Evolutionary conservation across 495 filamentous ascomycete genomes (phyloP).

Genomic region (Cenococcum geophilum): DNA sequence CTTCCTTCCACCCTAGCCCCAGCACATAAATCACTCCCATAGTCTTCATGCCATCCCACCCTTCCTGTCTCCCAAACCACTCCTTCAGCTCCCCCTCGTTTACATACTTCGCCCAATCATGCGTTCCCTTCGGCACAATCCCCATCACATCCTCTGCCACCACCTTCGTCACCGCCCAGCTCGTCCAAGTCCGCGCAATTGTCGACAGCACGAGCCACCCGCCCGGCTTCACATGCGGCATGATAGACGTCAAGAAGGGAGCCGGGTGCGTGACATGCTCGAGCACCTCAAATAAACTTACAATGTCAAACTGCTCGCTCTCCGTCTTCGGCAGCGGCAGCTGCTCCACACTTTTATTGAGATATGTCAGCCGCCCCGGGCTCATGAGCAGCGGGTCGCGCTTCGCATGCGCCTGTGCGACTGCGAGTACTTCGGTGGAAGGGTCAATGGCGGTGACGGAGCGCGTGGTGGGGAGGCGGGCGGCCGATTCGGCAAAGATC

Average conservation of each 20-base stretch:
- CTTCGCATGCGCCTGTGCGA: slow-evolving; percentile 69
- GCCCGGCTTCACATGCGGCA: slow-evolving; percentile 74
- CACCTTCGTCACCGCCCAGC: slow-evolving; percentile 85
- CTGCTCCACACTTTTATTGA: slow-evolving; percentile 64
- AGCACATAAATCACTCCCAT: slow-evolving; percentile 90
- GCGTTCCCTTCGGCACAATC: slow-evolving; percentile 85
- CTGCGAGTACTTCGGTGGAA: slow-evolving; percentile 64
- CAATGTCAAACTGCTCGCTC: slow-evolving; percentile 54
- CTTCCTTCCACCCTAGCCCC: slow-evolving; percentile 84
- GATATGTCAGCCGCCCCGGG: slow-evolving; percentile 58
- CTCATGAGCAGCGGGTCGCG: slow-evolving; percentile 56
- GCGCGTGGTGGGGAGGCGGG: slow-evolving; percentile 59
- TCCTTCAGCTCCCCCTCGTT: slow-evolving; percentile 72
- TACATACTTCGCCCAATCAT: slow-evolving; percentile 94
- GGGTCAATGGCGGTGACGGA: slow-evolving; percentile 83
- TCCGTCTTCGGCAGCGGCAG: slow-evolving; percentile 44
- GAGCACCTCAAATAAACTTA: slow-evolving; percentile 88
- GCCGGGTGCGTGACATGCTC: slow-evolving; percentile 77
- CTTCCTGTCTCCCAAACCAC: slow-evolving; percentile 48
- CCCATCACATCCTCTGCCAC: slow-evolving; percentile 83
- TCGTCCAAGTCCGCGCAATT: slow-evolving; percentile 79
- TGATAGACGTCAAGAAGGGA: slow-evolving; percentile 60
- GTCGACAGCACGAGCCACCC: slow-evolving; percentile 90
- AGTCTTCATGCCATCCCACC: slow-evolving; percentile 50
- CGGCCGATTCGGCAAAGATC: slow-evolving; percentile 90